Conservation (phyloP, 2,329 filamentous ascomycete genomes). For the Fusarium tuaranense region DNA sequence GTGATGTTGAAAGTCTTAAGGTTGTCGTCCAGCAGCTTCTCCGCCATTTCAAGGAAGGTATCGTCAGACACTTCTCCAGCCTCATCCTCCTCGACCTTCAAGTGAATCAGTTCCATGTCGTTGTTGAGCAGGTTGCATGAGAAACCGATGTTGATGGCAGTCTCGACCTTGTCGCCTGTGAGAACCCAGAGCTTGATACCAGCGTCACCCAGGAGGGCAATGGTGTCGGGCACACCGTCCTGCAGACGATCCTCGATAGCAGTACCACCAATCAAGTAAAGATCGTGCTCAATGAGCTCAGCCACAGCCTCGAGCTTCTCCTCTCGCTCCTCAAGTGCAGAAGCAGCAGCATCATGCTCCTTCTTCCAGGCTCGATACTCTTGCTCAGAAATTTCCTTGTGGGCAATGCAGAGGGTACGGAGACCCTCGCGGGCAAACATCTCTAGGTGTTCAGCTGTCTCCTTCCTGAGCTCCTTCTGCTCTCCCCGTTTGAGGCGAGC, state of each 20-base stretch:
- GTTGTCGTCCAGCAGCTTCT: constrained; percentile 79
- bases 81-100: constrained; percentile 85
- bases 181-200: constrained; percentile 99
- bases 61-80: constrained; percentile 60
- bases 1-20: constrained; percentile 80
- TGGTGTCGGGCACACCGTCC: constrained; percentile 96
- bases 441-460: constrained; percentile 93
- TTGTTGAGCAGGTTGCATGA: constrained; percentile 98
- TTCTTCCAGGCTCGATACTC: constrained; percentile 89
- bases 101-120: constrained; percentile 94
- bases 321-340: constrained; percentile 86
- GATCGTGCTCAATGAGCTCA: constrained; percentile 89
- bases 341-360: constrained; percentile 88
- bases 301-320: constrained; percentile 92
- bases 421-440: constrained; percentile 97
- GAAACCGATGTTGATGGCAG: constrained; percentile 99
- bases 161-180: constrained; percentile 98
- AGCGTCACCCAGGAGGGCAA: constrained; percentile 87
- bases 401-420: constrained; percentile 92
- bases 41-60: constrained; percentile 67
- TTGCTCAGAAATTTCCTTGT: constrained; percentile 81
- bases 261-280: constrained; percentile 90
- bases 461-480: constrained; percentile 83
- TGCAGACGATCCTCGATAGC: constrained; percentile 98
- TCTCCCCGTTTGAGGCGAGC: constrained; percentile 87